Conservation (phyloP, 1,139 yeast genomes). For the Hansenula sp. region DNA sequence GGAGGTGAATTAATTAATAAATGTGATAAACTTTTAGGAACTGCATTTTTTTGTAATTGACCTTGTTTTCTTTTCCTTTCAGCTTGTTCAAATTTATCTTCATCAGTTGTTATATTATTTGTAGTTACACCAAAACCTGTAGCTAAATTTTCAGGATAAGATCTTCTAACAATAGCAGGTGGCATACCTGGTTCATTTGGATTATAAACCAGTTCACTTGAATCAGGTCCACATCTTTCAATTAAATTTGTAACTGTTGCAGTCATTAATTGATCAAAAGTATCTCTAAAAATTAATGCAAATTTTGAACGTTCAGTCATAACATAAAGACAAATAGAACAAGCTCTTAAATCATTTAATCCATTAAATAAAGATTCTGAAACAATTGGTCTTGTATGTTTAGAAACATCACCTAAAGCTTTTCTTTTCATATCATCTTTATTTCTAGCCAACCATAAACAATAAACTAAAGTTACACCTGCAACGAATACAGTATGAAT, state of each 20-base stretch:
- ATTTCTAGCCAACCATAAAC: slow-evolving; percentile 57
- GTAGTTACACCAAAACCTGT: slow-evolving; percentile 26
- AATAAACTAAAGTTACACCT: slow-evolving; percentile 56
- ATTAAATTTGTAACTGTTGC: slow-evolving; percentile 52
- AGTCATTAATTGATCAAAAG: slow-evolving; percentile 55
- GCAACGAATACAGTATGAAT: slow-evolving; percentile 60
- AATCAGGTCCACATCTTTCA: slow-evolving; percentile 52
- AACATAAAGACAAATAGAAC: slow-evolving; percentile 53
- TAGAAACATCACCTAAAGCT: slow-evolving; percentile 43
- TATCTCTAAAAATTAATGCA: slow-evolving; percentile 53
- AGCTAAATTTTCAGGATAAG: neutral
- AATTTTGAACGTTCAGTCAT: slow-evolving; percentile 60
- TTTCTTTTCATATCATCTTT: slow-evolving; percentile 45
- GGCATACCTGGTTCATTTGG: slow-evolving; percentile 41
- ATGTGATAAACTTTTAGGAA: slow-evolving; percentile 47
- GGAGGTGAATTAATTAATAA: slow-evolving; percentile 30
- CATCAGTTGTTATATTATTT: slow-evolving; percentile 30
- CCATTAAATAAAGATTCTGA: slow-evolving; percentile 45
- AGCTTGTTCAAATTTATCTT: slow-evolving; percentile 39
- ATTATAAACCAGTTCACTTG: slow-evolving; percentile 41
- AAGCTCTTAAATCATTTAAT: slow-evolving; percentile 53
- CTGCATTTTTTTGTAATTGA: slow-evolving; percentile 39
- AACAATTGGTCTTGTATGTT: slow-evolving; percentile 50
- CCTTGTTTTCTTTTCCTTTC: slow-evolving; percentile 41
- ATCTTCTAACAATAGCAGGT: slow-evolving; percentile 38